phyloP scores from a whole-genome alignment of 2,329 filamentous ascomycete genomes.

The Pseudogymnoascus sp. region DNA sequence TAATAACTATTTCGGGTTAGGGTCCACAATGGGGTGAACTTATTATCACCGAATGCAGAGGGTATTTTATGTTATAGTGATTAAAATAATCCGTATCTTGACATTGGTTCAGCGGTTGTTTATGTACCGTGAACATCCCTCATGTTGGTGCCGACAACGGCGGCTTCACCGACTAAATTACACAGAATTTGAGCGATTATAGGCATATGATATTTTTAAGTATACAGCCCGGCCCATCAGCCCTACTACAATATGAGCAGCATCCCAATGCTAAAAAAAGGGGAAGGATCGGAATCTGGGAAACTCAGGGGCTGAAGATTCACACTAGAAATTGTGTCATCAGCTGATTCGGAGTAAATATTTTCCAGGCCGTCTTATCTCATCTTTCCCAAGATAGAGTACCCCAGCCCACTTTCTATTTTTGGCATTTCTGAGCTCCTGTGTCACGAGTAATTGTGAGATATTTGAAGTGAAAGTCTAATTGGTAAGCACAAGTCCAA shows the following conservation, averaged over 20 bases:
- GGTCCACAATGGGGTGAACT: neutral
- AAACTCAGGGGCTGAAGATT: neutral
- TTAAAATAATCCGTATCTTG: neutral
- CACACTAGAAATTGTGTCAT: neutral
- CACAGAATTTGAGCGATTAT: neutral
- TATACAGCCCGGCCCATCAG: neutral
- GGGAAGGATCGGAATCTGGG: neutral
- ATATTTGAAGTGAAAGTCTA: neutral
- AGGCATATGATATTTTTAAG: neutral
- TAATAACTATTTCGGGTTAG: neutral
- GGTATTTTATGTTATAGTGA: neutral
- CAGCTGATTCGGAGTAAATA: neutral
- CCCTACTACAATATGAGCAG: neutral
- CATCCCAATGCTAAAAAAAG: neutral
- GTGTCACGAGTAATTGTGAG: slow-evolving; percentile 2
- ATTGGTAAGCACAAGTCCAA: neutral
- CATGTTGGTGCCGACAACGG: neutral
- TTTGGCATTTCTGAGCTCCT: neutral
- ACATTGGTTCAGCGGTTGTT: neutral
- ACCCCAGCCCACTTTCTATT: neutral
- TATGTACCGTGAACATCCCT: neutral
- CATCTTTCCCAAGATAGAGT: neutral
- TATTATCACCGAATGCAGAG: neutral
- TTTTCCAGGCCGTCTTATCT: neutral
- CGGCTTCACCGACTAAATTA: neutral